These are phyloP conservation scores for Podospora sp. DNA, from an alignment of 495 filamentous ascomycete species.

Conservation along the genomic window DNA sequence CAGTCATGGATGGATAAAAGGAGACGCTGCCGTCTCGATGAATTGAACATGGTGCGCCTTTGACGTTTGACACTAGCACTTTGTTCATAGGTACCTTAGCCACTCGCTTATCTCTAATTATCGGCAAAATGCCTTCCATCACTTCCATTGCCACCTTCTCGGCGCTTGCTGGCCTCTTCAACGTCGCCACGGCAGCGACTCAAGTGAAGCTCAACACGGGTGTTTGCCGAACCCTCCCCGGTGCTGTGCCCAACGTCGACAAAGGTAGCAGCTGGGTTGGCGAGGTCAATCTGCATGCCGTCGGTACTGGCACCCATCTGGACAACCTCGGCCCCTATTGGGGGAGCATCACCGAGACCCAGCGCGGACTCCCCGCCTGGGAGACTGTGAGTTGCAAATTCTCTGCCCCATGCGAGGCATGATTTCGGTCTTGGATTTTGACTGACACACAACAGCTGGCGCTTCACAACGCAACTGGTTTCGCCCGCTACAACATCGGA, in stretches of 20 bases:
- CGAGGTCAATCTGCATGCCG: neutral
- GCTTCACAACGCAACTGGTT: neutral
- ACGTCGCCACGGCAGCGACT: neutral
- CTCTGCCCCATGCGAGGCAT: neutral
- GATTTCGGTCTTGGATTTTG: too few relatives aligned
- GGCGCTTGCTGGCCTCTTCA: neutral
- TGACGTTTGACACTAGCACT: too few relatives aligned
- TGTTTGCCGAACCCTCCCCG: neutral
- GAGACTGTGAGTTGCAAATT: neutral
- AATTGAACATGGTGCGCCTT: too few relatives aligned
- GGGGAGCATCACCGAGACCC: neutral
- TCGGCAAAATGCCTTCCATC: neutral
- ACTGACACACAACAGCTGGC: neutral
- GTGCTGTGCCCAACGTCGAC: neutral
- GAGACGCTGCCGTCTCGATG: too few relatives aligned
- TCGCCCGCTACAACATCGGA: neutral
- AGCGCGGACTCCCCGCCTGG: neutral
- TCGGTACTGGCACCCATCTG: neutral
- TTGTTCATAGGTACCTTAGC: too few relatives aligned
- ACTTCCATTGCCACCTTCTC: neutral
- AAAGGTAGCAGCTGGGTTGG: neutral
- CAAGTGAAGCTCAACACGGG: conserved; percentile 2
- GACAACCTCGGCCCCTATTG: neutral
- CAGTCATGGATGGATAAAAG: too few relatives aligned
- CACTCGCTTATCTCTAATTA: too few relatives aligned